These are phyloP conservation scores for Trichoderma atroviride DNA, from an alignment of 2,329 filamentous ascomycete species.

Conservation along the genomic window DNA sequence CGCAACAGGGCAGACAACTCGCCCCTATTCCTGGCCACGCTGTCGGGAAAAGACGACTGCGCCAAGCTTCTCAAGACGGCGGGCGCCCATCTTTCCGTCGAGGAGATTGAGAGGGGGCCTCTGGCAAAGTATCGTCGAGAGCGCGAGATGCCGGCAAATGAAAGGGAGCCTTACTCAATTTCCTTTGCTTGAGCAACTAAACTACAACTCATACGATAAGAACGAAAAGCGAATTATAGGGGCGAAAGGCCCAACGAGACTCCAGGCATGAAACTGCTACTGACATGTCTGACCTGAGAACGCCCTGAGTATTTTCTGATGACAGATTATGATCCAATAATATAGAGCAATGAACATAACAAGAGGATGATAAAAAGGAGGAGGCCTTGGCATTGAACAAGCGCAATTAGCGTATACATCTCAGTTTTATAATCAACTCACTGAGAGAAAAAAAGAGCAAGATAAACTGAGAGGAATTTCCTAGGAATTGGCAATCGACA, in stretches of 20 bases:
- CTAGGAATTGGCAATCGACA: background rate
- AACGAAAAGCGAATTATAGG: background rate
- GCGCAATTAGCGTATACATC: background rate
- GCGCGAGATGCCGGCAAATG: constrained; percentile 2
- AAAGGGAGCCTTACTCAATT: background rate
- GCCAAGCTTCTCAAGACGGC: constrained; percentile 59
- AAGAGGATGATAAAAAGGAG: background rate
- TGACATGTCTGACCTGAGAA: background rate
- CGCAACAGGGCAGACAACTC: constrained; percentile 68
- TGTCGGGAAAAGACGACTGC: constrained; percentile 57
- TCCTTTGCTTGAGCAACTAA: background rate
- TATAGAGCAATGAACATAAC: background rate
- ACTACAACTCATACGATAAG: too few relatives aligned
- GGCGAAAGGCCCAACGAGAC: background rate
- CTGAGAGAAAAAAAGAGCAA: background rate
- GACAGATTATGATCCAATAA: background rate
- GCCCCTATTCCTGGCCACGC: constrained; percentile 64
- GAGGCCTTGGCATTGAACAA: background rate
- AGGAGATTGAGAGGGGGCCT: constrained; percentile 41
- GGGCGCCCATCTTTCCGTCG: constrained; percentile 59
- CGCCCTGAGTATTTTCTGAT: background rate
- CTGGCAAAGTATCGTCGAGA: constrained; percentile 30
- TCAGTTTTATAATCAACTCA: background rate
- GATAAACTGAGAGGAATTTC: background rate
- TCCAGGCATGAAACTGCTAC: background rate